phyloP scores from a whole-genome alignment of 106 monocot species.

The Dendrobium huoshanense region DNA sequence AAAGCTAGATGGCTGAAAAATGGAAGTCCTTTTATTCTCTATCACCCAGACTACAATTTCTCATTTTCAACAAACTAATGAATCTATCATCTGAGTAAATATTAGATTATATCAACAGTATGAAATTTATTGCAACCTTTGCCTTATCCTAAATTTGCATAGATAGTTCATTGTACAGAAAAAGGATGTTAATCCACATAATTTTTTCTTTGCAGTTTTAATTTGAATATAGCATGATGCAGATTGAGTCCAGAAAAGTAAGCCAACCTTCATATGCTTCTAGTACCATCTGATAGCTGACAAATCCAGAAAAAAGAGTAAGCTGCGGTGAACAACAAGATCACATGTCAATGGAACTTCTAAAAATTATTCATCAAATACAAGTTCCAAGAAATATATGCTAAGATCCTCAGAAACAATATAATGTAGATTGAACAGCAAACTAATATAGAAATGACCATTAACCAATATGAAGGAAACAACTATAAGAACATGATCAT shows the following conservation, averaged over 20 bases:
- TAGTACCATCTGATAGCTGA: slow-evolving; percentile 84
- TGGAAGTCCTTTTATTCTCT: too few relatives aligned
- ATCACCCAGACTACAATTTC: too few relatives aligned
- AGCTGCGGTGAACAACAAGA: slow-evolving; percentile 36
- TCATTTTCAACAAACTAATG: too few relatives aligned
- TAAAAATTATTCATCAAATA: slow-evolving; percentile 14
- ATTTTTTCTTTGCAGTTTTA: neutral
- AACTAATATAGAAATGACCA: neutral
- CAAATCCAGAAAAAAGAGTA: slow-evolving; percentile 98
- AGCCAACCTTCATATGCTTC: slow-evolving; percentile 80
- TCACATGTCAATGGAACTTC: neutral
- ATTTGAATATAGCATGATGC: neutral
- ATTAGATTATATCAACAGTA: too few relatives aligned
- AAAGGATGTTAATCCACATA: neutral
- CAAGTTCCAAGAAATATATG: neutral
- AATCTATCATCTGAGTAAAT: too few relatives aligned
- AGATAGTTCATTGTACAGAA: neutral
- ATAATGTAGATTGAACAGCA: neutral
- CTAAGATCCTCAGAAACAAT: neutral
- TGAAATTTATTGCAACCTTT: too few relatives aligned
- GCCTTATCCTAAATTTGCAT: neutral
- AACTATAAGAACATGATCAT: neutral
- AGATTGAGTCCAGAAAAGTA: neutral
- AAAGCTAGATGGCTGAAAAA: too few relatives aligned
- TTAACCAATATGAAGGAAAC: neutral